These are phyloP conservation scores for Artemisia argyi DNA, from an alignment of 129 eudicot genomes.

Conservation along the genomic window DNA sequence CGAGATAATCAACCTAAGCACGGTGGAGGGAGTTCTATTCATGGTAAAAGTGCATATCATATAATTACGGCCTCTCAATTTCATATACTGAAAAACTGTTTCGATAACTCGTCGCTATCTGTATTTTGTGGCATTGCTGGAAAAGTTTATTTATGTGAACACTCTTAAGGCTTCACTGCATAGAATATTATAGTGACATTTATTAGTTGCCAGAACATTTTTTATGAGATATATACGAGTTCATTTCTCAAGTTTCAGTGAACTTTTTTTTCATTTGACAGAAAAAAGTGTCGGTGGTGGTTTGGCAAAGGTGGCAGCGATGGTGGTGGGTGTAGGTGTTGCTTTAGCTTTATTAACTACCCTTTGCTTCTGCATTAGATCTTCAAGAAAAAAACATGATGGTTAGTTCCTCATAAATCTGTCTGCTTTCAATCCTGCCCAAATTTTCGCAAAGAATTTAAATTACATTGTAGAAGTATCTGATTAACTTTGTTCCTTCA, in stretches of 20 bases:
- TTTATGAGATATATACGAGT: background rate
- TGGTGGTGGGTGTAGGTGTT: constrained; percentile 51
- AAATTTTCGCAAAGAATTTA: background rate
- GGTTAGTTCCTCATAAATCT: constrained; percentile 29
- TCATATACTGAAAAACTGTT: too few species aligned
- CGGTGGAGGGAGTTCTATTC: constrained; percentile 1
- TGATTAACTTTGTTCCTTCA: background rate
- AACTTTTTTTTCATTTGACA: constrained; percentile 9
- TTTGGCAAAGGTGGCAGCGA: constrained; percentile 45
- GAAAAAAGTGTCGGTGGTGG: constrained; percentile 24
- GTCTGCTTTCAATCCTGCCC: background rate
- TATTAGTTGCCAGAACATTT: too few species aligned
- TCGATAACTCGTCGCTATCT: too few species aligned
- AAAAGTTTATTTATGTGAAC: too few species aligned
- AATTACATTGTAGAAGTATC: background rate
- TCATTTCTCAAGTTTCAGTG: background rate
- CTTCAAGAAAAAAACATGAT: constrained; percentile 42
- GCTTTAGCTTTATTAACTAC: constrained; percentile 28
- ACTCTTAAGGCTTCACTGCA: too few species aligned
- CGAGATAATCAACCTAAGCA: constrained; percentile 19
- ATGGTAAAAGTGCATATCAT: constrained; percentile 22
- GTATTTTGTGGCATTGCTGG: too few species aligned
- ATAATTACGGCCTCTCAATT: too few species aligned
- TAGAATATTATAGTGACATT: too few species aligned
- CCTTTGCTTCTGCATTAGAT: constrained; percentile 29